Evolutionary conservation across 2,329 filamentous ascomycete species (phyloP).

Genomic region (Ophiocordyceps sinensis): DNA sequence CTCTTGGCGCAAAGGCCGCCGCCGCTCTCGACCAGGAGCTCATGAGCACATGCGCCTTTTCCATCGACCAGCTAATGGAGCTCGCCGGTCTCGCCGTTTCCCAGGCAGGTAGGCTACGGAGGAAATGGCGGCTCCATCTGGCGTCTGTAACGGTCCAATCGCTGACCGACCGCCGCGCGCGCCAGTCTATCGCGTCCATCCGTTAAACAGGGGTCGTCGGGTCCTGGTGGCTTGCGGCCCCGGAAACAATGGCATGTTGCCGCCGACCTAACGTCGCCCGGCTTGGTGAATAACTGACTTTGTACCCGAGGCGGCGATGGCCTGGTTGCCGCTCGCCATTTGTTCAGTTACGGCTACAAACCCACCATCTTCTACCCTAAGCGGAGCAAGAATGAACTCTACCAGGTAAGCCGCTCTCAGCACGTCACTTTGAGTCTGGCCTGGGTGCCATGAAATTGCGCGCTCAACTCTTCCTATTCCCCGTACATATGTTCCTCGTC

Average conservation of each 20-base stretch:
- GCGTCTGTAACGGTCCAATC: background rate
- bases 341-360: conserved; percentile 81
- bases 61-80: conserved; percentile 94
- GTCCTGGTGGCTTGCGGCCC: conserved; percentile 88
- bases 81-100: conserved; percentile 85
- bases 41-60: conserved; percentile 80
- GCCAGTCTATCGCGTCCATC: conserved; percentile 72
- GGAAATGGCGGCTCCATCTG: background rate
- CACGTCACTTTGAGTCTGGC: background rate
- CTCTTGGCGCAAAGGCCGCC: conserved; percentile 74
- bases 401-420: conserved; percentile 42
- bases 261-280: background rate
- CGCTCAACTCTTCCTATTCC: background rate
- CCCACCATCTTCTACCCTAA: conserved; percentile 91
- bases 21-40: conserved; percentile 84
- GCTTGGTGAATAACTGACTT: background rate
- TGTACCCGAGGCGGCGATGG: conserved; percentile 64
- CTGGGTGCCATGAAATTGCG: background rate
- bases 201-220: conserved; percentile 52
- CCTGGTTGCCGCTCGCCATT: conserved; percentile 81
- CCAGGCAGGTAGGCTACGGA: conserved; percentile 53
- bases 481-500: too few species aligned
- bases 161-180: background rate
- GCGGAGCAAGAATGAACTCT: conserved; percentile 77
- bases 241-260: conserved; percentile 47